Evolutionary conservation across 805 yeast species (phyloP).

Genomic region (Komagataella pastoris): DNA sequence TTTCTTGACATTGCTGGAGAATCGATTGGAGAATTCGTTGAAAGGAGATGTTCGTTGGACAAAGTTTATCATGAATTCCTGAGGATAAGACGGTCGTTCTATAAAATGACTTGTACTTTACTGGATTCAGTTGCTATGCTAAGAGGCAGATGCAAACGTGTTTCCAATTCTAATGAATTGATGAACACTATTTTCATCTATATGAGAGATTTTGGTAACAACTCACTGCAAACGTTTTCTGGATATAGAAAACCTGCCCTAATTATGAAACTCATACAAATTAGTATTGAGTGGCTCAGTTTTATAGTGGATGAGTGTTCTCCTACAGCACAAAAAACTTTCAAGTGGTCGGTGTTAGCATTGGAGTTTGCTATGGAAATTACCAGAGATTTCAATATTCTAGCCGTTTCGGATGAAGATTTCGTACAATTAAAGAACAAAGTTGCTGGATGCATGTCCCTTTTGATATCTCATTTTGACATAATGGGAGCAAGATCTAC

Average conservation of each 20-base stretch:
- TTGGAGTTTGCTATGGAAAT: constrained; percentile 92
- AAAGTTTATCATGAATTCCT: constrained; percentile 63
- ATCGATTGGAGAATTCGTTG: constrained; percentile 36
- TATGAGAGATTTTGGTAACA: constrained; percentile 71
- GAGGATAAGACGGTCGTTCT: constrained; percentile 51
- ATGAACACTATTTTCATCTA: constrained; percentile 64
- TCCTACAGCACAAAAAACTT: constrained; percentile 83
- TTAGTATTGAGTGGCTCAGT: constrained; percentile 83
- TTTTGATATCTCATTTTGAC: constrained; percentile 89
- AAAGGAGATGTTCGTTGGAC: constrained; percentile 56
- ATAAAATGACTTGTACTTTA: constrained; percentile 50
- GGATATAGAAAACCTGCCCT: constrained; percentile 53
- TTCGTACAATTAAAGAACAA: constrained; percentile 60
- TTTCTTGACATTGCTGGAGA: constrained; percentile 48
- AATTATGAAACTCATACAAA: constrained; percentile 55
- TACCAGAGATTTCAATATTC: constrained; percentile 80
- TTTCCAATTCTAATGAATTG: constrained; percentile 60
- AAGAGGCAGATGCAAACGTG: constrained; percentile 38
- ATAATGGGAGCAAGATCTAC: constrained; percentile 95
- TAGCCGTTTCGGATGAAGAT: constrained; percentile 67
- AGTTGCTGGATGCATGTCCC: constrained; percentile 90
- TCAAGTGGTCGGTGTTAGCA: constrained; percentile 93
- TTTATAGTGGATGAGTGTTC: constrained; percentile 90
- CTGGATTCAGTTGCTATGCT: constrained; percentile 44
- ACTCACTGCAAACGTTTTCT: constrained; percentile 52